phyloP scores from a whole-genome alignment of 768 basidiomycete species.

The Gloeopeniophorella convolvens region DNA sequence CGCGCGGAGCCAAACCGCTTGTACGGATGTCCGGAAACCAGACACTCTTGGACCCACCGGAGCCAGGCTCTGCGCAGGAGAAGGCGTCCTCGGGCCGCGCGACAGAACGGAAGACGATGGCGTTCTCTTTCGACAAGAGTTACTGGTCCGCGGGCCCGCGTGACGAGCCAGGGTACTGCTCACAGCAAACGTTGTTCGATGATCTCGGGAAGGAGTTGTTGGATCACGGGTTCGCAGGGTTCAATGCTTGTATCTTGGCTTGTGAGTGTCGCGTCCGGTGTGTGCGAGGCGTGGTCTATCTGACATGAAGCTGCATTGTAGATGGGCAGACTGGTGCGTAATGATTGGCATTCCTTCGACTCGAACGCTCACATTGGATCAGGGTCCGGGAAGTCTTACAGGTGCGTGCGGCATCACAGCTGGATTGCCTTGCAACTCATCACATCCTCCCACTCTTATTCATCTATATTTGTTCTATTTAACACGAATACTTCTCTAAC shows the following conservation, averaged over 20 bases:
- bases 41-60: constrained; percentile 89
- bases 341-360: background rate
- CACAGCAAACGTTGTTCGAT: constrained; percentile 90
- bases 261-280: constrained; percentile 54
- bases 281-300: constrained; percentile 1
- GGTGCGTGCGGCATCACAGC: constrained; percentile 41
- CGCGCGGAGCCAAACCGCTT: constrained; percentile 88
- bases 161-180: constrained; percentile 87
- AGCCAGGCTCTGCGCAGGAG: constrained; percentile 53
- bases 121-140: constrained; percentile 94
- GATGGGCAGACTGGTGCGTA: constrained; percentile 82
- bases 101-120: constrained; percentile 83
- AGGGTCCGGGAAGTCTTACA: constrained; percentile 93
- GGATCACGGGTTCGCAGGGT: constrained; percentile 93
- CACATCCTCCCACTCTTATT: background rate
- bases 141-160: constrained; percentile 94
- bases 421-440: background rate
- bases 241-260: constrained; percentile 98
- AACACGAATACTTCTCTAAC: background rate
- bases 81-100: constrained; percentile 63
- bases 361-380: background rate
- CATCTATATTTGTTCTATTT: background rate
- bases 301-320: constrained; percentile 20
- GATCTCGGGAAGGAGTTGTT: constrained; percentile 92
- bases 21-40: constrained; percentile 94